Base-by-base conservation (phyloP, 2,329 filamentous ascomycete species). In the Penicillium sp. region DNA sequence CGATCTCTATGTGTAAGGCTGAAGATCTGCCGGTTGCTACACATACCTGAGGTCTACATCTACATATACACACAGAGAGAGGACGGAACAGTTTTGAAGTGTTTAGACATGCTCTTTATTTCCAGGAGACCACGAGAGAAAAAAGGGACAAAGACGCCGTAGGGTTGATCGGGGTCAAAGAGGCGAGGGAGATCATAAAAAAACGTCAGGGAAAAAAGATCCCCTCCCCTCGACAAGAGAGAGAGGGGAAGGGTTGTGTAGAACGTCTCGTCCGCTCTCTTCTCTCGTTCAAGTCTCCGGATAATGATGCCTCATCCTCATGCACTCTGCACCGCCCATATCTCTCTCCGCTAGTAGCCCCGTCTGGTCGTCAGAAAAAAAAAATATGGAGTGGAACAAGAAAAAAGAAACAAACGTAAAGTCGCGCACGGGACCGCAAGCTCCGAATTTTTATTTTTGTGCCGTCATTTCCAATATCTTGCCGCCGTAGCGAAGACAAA, bases 21-120 rank as follows among this genome's bases (percentile, higher is more conserved):
- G 26, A 29, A 14, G 29, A 26, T 44, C 16, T 26, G 38, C 18
- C 2, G 29, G 18, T 9, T 2, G 24, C 8, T 29, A 34, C 10
- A 42, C 11, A 10, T 7, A 51, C 20, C 34, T 20, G 35, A 54
- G 29, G 24, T 34, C 52, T 56, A 52, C 48, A 43, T 45, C 38
- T 55, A 51, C 20, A 38, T 38, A 43, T 58, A 58, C 48, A 44
- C 29, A 45, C 35, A 51, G 52, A 57, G 55, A 48, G 20, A 26
- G 24, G 35, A 50, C 47, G 29, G 59, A 59, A 63, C 53, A 40
- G 52, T 55, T 65, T 65, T 63, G 58, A 63, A 56, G 61, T 64
- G 56, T 65, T 66, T 65, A 61, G 61, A 66, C 62, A 66, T 64
- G 64, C 64, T 67, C 64, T 67, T 67, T 66, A 65, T 67, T 66